Evolutionary conservation across 1,284 basidiomycete genomes (phyloP).

Genomic region (Lentinula novae-zelandiae): DNA sequence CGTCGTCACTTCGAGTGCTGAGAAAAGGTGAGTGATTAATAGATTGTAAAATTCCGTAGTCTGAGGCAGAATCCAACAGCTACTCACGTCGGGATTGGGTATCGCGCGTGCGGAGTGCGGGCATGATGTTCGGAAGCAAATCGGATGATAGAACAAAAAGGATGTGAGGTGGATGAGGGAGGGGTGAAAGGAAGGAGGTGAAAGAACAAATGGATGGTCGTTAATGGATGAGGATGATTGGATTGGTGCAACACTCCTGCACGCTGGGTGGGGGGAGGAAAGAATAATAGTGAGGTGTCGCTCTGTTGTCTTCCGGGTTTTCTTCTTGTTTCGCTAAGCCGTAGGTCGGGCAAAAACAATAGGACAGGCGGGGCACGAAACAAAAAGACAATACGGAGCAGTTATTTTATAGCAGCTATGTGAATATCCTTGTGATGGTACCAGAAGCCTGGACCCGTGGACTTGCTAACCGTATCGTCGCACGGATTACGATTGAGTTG

Average conservation of each 20-base stretch:
- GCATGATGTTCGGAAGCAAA: slow-evolving; percentile 48
- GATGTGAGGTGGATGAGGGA: slow-evolving; percentile 25
- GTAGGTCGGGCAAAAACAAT: slow-evolving; percentile 49
- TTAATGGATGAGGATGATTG: slow-evolving; percentile 22
- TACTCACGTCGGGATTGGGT: slow-evolving; percentile 58
- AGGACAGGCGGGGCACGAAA: slow-evolving; percentile 51
- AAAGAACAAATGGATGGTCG: slow-evolving; percentile 22
- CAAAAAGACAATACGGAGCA: slow-evolving; percentile 53
- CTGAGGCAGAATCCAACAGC: slow-evolving; percentile 11
- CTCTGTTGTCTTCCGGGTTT: slow-evolving; percentile 33
- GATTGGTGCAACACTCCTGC: slow-evolving; percentile 24
- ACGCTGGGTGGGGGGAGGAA: slow-evolving; percentile 23
- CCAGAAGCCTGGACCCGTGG: background rate
- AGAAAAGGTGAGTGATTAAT: slow-evolving; percentile 24
- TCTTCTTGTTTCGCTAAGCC: slow-evolving; percentile 39
- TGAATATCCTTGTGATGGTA: slow-evolving; percentile 11
- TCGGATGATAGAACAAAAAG: slow-evolving; percentile 24
- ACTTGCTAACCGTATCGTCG: slow-evolving; percentile 1
- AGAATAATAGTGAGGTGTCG: slow-evolving; percentile 42
- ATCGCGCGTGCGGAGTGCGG: slow-evolving; percentile 72
- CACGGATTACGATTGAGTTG: slow-evolving; percentile 30
- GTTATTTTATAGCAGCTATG: slow-evolving; percentile 53
- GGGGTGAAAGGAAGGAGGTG: slow-evolving; percentile 16
- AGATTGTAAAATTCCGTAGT: slow-evolving; percentile 12
- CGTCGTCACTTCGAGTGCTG: slow-evolving; percentile 73